Percentiles rank a stretch among this genome's conserved stretches.
phyloP scores from a whole-genome alignment of 352 stramenopile genomes.

The Globisporangium mamillatum region DNA sequence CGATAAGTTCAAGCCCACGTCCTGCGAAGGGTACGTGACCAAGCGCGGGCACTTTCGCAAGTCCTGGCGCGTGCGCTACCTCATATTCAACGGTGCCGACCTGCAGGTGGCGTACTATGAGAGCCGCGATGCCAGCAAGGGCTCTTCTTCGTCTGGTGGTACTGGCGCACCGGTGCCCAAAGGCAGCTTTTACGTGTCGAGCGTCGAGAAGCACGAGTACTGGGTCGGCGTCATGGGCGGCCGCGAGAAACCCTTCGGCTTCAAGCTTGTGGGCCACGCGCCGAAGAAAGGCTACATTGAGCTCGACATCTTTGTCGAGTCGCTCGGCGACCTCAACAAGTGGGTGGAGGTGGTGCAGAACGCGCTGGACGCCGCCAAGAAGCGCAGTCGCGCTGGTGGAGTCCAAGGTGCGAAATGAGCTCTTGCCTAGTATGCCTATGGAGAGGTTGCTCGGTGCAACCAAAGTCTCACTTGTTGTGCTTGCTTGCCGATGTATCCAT shows the following conservation, averaged over 20 bases:
- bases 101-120: slow-evolving; percentile 75
- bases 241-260: slow-evolving; percentile 75
- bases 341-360: slow-evolving; percentile 83
- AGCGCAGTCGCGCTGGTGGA: slow-evolving; percentile 31
- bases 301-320: slow-evolving; percentile 78
- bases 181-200: slow-evolving; percentile 74
- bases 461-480: background rate
- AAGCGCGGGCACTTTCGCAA: slow-evolving; percentile 85
- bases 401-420: background rate
- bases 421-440: background rate
- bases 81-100: slow-evolving; percentile 69
- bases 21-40: slow-evolving; percentile 83
- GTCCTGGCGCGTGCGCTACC: slow-evolving; percentile 78
- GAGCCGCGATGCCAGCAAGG: slow-evolving; percentile 54
- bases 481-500: background rate
- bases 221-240: slow-evolving; percentile 61
- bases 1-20: slow-evolving; percentile 59
- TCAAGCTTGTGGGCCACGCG: slow-evolving; percentile 83
- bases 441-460: background rate
- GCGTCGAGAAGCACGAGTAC: slow-evolving; percentile 78
- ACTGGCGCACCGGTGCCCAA: slow-evolving; percentile 30
- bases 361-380: slow-evolving; percentile 51
- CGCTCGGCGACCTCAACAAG: slow-evolving; percentile 57
- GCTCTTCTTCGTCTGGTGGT: slow-evolving; percentile 1
- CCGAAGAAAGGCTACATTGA: slow-evolving; percentile 74